These are phyloP conservation scores for Xylaria sp. DNA, from an alignment of 2,329 filamentous ascomycete species.

Conservation along the genomic window DNA sequence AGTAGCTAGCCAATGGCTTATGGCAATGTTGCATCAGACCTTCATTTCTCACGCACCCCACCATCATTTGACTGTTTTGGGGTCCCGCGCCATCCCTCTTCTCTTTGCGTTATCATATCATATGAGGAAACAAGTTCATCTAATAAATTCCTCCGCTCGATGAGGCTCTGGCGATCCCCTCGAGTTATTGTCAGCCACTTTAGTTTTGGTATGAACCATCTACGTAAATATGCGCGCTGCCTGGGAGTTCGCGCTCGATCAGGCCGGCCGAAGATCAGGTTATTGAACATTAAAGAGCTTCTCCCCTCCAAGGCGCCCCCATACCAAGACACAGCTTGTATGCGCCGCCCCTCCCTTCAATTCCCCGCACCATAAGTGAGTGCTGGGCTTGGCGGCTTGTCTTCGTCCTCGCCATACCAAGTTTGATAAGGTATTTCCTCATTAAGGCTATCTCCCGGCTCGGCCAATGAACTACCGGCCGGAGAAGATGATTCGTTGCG, in stretches of 20 bases:
- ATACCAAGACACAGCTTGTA: conserved; percentile 1
- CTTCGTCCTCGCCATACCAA: conserved; percentile 22
- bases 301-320: not conserved
- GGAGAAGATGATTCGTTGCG: conserved; percentile 31
- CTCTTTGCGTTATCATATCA: conserved; percentile 34
- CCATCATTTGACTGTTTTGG: conserved; percentile 45
- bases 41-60: conserved; percentile 44
- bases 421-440: conserved; percentile 45
- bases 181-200: too few species aligned
- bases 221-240: conserved; percentile 1
- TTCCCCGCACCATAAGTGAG: conserved; percentile 31
- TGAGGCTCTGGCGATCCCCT: not conserved
- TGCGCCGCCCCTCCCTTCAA: conserved; percentile 13
- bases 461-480: conserved; percentile 35
- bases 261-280: conserved; percentile 21
- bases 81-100: conserved; percentile 44
- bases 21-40: conserved; percentile 43
- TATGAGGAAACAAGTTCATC: conserved; percentile 19
- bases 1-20: conserved; percentile 28
- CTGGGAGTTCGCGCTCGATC: not conserved
- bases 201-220: not conserved
- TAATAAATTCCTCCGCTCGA: not conserved
- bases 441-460: conserved; percentile 39
- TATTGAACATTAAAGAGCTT: conserved; percentile 7
- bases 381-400: conserved; percentile 36